Percentiles rank a stretch among this genome's conserved stretches.
Conservation (phyloP, 2,329 filamentous ascomycete species). For the Verticillium albo-atrum region DNA sequence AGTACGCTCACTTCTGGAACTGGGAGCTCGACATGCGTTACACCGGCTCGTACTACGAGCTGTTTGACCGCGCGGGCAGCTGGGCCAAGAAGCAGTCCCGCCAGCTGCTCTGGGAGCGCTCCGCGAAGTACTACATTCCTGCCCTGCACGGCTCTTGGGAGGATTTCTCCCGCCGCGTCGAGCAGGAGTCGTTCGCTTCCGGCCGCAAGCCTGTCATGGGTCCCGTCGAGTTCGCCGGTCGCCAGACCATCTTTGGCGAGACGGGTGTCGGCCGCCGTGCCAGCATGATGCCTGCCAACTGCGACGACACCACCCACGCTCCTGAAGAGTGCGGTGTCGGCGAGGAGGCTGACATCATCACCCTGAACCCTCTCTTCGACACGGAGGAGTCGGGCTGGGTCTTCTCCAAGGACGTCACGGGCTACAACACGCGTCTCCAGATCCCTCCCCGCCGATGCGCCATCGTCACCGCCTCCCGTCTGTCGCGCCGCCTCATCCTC, state of each 20-base stretch:
- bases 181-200: slow-evolving; percentile 51
- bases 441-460: slow-evolving; percentile 64
- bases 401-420: slow-evolving; percentile 65
- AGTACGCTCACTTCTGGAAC: slow-evolving; percentile 66
- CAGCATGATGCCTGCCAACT: slow-evolving; percentile 49
- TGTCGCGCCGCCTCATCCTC: slow-evolving; percentile 60
- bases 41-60: slow-evolving; percentile 65
- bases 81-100: slow-evolving; percentile 68
- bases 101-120: slow-evolving; percentile 73
- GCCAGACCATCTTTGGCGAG: slow-evolving; percentile 42
- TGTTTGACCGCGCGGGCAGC: slow-evolving; percentile 61
- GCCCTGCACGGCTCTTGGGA: slow-evolving; percentile 65
- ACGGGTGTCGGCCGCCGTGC: slow-evolving; percentile 36
- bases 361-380: slow-evolving; percentile 73
- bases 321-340: slow-evolving; percentile 57
- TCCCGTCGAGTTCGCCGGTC: slow-evolving; percentile 50
- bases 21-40: slow-evolving; percentile 67
- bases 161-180: slow-evolving; percentile 63
- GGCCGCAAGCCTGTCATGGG: slow-evolving; percentile 63
- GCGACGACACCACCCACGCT: slow-evolving; percentile 28
- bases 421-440: slow-evolving; percentile 50
- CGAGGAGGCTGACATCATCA: slow-evolving; percentile 72
- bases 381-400: slow-evolving; percentile 68
- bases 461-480: slow-evolving; percentile 67
- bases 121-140: slow-evolving; percentile 72